phyloP scores from a whole-genome alignment of 805 yeast genomes.

The Starmerella floris region DNA sequence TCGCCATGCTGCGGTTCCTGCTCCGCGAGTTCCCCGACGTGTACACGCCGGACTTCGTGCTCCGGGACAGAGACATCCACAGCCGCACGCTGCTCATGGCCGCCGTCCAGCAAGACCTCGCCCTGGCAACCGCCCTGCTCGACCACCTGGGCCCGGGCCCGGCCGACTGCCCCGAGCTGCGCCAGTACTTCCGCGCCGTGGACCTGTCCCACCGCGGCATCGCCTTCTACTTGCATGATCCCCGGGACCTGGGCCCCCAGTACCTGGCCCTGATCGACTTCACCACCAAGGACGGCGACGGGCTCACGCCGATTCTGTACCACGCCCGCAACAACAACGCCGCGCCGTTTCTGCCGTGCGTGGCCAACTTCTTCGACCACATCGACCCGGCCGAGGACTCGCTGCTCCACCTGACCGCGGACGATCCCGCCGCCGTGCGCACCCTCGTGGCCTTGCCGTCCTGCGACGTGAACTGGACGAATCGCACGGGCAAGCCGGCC shows the following conservation, averaged over 20 bases:
- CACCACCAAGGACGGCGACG: constrained; percentile 48
- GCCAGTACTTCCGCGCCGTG: constrained; percentile 34
- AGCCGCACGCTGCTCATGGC: constrained; percentile 46
- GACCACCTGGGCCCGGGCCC: neutral
- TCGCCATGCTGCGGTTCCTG: constrained; percentile 35
- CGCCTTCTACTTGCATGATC: constrained; percentile 63
- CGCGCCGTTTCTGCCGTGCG: neutral
- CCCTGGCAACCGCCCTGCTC: constrained; percentile 27
- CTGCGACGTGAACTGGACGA: constrained; percentile 47
- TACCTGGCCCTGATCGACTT: constrained; percentile 57
- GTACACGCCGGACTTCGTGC: constrained; percentile 52
- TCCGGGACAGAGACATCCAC: constrained; percentile 45
- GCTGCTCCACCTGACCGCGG: constrained; percentile 53
- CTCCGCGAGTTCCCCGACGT: constrained; percentile 27
- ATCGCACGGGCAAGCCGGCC: constrained; percentile 51
- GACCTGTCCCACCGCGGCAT: constrained; percentile 47
- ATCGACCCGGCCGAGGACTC: constrained; percentile 64
- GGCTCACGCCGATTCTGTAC: constrained; percentile 68
- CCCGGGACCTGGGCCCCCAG: constrained; percentile 36
- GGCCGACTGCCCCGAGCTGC: neutral
- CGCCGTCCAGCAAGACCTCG: constrained; percentile 42
- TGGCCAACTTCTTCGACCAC: constrained; percentile 35
- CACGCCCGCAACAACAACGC: constrained; percentile 31
- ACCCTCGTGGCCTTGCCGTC: constrained; percentile 23
- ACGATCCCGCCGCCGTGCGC: neutral